Evolutionary conservation across 108 stramenopile species (phyloP), one percentile per base, ranked within the genome.

Genomic region (Discostella pseudostelligera): DNA sequence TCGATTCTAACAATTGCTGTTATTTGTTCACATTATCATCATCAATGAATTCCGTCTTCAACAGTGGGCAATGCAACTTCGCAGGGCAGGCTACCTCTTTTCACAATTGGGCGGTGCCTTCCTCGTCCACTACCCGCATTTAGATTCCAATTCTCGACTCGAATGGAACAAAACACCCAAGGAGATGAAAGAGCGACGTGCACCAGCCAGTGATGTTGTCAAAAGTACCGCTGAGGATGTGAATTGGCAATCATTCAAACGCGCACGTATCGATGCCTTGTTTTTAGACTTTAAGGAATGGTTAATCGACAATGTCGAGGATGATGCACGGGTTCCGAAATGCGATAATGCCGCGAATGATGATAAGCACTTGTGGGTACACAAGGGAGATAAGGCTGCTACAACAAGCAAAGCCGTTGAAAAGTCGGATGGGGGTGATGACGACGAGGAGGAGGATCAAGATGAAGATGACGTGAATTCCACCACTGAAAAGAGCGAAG

Each of bases 41-140:
- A n/a, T n/a, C n/a, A 21, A 10, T 10, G 1, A 48, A 46, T 20
- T 4, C 12, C 46, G 11, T 25, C 42, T 21, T 22, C 25, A 22
- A 44, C 44, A 61, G 59, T 88, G 87, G 88, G 83, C 83, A 36
- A 88, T 89, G 92, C 87, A 88, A 60, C 37, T 93, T 22, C 60
- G 85, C 10, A 72, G 83, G 22, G 58, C 29, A 22, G 88, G 88
- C 43, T 93, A 83, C 49, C 43, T 22, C 14, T 81, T 93, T 46
- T 67, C 60, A 10, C 92, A 90, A 74, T 43, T 93, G 1, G 82
- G 82, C 12, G 84, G 81, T 42, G 81, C 76, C n/a, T 93, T 84
- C 60, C 59, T 88, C 2, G 68, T 87, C 16, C 92, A 93, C 48
- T 93, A 93, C 69, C 92, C 92, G 26, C 92, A 93, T 62, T 66